Conservation (phyloP, 1,284 basidiomycete species). For the Ustilago hordei region DNA sequence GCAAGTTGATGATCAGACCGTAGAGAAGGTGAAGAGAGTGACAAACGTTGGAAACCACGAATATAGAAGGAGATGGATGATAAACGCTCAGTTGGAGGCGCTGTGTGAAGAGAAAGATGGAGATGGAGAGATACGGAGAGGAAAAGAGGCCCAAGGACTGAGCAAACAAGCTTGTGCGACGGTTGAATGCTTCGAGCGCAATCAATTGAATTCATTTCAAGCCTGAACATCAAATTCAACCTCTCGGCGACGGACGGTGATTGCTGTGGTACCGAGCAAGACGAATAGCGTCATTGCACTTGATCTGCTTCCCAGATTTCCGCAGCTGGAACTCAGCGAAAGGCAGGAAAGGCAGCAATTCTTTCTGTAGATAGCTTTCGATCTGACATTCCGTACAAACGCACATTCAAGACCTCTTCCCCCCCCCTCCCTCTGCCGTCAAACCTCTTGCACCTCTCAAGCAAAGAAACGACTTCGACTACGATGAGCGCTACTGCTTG, state of each 20-base stretch:
- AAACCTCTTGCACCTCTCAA: constrained; percentile 4
- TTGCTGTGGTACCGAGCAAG: constrained; percentile 5
- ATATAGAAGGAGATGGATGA: neutral
- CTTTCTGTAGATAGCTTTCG: neutral
- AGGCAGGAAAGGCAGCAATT: neutral
- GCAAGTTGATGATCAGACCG: neutral
- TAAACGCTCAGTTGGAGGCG: too few species aligned
- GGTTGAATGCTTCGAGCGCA: constrained; percentile 2
- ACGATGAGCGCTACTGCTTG: constrained; percentile 11
- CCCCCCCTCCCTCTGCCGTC: constrained; percentile 9
- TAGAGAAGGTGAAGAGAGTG: neutral
- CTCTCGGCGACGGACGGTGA: neutral
- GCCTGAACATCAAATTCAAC: neutral
- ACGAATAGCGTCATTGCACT: constrained; percentile 6
- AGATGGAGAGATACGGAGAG: neutral
- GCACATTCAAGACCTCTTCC: neutral
- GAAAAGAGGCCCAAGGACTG: neutral
- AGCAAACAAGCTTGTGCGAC: constrained; percentile 1
- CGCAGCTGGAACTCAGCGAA: neutral
- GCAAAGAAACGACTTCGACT: constrained; percentile 22
- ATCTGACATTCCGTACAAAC: neutral
- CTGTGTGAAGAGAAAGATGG: neutral
- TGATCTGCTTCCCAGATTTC: neutral
- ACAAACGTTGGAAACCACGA: neutral
- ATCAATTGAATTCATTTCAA: neutral